Percentiles rank a stretch among this genome's conserved stretches.
phyloP scores from a whole-genome alignment of 2,329 filamentous ascomycete species.

The Emmonsiellopsis sp. region DNA sequence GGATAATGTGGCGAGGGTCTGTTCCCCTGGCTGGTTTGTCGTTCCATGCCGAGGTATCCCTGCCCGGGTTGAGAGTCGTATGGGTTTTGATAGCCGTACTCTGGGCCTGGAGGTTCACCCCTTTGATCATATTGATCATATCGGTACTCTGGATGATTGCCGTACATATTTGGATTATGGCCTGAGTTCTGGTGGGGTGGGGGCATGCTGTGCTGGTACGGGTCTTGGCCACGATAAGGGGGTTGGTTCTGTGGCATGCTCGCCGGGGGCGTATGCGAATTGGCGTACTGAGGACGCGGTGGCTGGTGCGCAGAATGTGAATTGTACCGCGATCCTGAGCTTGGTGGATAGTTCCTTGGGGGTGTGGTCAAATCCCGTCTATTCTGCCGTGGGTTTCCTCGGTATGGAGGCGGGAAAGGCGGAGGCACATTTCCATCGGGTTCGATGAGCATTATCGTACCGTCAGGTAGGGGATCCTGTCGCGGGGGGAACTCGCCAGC shows the following conservation, averaged over 20 bases:
- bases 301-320: neutral
- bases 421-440: slow-evolving; percentile 9
- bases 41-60: neutral
- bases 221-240: neutral
- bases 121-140: neutral
- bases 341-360: slow-evolving; percentile 5
- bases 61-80: neutral
- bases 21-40: neutral
- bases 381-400: slow-evolving; percentile 8
- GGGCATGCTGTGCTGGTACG: slow-evolving; percentile 2
- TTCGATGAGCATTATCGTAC: slow-evolving; percentile 10
- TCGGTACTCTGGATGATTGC: neutral
- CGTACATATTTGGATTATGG: neutral
- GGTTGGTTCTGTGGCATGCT: neutral
- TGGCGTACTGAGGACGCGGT: neutral
- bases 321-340: slow-evolving; percentile 2
- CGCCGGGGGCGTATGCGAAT: neutral
- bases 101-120: too few relatives aligned
- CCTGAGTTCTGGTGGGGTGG: neutral
- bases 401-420: slow-evolving; percentile 10
- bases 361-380: slow-evolving; percentile 1
- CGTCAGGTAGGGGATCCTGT: neutral
- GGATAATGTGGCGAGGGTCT: neutral
- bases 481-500: neutral
- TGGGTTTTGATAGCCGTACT: too few relatives aligned